Evolutionary conservation across 1,139 yeast genomes (phyloP), one percentile per base, ranked within the genome.

Genomic region (Yamadazyma siamensis): DNA sequence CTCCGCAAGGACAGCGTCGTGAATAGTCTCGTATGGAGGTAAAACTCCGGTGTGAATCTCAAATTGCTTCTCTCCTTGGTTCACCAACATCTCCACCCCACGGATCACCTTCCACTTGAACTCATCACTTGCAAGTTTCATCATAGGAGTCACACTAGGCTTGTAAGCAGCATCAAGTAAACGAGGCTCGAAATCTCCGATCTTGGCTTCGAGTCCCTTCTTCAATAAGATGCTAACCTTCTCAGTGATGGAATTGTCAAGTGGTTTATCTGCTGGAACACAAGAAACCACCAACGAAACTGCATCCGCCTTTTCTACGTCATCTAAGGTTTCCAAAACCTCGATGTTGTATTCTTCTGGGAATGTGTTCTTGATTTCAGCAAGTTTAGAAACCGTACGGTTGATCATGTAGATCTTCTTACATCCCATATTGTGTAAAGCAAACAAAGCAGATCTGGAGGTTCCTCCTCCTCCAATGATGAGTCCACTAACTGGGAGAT

Each of bases 391-490:
- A 2, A 64, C 56, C 1, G 96, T 87, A 52, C 99, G 78, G 65
- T 91, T 91, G 36, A 85, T 57, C 65, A 91, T 67, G 61, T 80
- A 88, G 38, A 91, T 84, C 44, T 70, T 76, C 23, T 65, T 49
- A 53, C 94, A 87, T 2, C 96, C 96, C 65, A 91, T 63, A 40
- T 75, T 56, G 49, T 80, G 76, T 47, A 91, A 70, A 1, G 98
- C 97, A 55, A 75, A 89, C 15, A 86, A 77, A 1, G 97, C 98
- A 24, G 98, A 96, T 50, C 96, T 75, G 0, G 96, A 81, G 21
- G 99, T 89, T 28, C 99, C 99, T 26, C 99, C 99, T 17, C 95
- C 96, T 29, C 99, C 99, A 44, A 91, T 67, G 31, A 91, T 82
- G 39, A 91, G 65, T 25, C 88, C 94, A 35, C 70, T 65, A 13